Conservation (phyloP, 2,329 filamentous ascomycete genomes). For the Torrubiella hemipterigena region DNA sequence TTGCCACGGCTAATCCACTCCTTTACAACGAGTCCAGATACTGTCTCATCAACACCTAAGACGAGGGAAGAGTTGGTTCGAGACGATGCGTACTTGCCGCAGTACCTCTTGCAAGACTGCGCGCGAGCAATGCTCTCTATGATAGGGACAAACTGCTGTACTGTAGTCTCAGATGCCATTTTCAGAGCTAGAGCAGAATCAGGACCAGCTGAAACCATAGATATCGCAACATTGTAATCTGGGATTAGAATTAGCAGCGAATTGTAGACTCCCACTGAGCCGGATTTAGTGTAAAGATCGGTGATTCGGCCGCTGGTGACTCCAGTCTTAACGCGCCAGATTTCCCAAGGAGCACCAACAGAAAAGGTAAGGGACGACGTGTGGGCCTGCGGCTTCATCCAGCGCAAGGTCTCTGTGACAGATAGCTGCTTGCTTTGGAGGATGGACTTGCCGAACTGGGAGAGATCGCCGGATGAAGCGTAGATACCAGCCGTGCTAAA, state of each 20-base stretch:
- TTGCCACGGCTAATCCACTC: conserved; percentile 6
- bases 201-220: conserved; percentile 5
- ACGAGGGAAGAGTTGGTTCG: conserved; percentile 5
- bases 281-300: conserved; percentile 21
- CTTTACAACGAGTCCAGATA: conserved; percentile 5
- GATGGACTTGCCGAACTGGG: conserved; percentile 9
- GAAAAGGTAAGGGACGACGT: conserved; percentile 10
- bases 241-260: conserved; percentile 16
- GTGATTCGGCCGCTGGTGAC: conserved; percentile 16
- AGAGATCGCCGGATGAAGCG: conserved; percentile 8
- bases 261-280: conserved; percentile 18
- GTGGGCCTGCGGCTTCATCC: conserved; percentile 9
- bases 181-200: conserved; percentile 3
- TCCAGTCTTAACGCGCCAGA: conserved; percentile 17
- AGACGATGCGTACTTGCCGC: conserved; percentile 5
- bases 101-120: conserved; percentile 5
- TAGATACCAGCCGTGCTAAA: conserved; percentile 5
- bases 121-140: conserved; percentile 3
- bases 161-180: conserved; percentile 2
- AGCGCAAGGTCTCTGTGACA: conserved; percentile 15
- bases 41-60: conserved; percentile 2
- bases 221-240: conserved; percentile 17
- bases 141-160: conserved; percentile 6
- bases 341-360: conserved; percentile 23
- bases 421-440: conserved; percentile 18